phyloP scores from a whole-genome alignment of 1,139 yeast species.

The Saccharomycopsis phalli region DNA sequence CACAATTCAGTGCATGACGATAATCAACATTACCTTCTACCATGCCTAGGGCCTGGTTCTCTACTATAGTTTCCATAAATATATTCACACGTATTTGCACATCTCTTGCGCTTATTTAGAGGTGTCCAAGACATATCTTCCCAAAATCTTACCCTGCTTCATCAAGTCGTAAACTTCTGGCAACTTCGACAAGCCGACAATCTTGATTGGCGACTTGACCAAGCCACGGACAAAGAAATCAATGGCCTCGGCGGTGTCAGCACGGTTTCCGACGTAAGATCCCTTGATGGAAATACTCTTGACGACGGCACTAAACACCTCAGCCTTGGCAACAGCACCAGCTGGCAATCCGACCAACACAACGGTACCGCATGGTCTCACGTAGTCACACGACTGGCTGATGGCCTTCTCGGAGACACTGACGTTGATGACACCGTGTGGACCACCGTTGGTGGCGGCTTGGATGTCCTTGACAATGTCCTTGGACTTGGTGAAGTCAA shows the following conservation, averaged over 20 bases:
- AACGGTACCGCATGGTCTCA: slow-evolving; percentile 51
- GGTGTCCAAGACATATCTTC: slow-evolving; percentile 58
- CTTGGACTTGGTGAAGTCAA: slow-evolving; percentile 43
- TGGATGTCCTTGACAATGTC: slow-evolving; percentile 41
- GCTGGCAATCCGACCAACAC: slow-evolving; percentile 61
- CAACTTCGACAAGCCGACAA: slow-evolving; percentile 50
- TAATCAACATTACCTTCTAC: too few relatives aligned
- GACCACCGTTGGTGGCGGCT: slow-evolving; percentile 48
- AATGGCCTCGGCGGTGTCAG: slow-evolving; percentile 60
- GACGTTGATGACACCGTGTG: slow-evolving; percentile 55
- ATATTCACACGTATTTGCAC: too few relatives aligned
- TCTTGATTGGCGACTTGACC: slow-evolving; percentile 52
- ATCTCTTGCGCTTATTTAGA: slow-evolving; percentile 34
- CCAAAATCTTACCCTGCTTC: slow-evolving; percentile 54
- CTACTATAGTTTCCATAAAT: too few relatives aligned
- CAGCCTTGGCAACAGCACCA: slow-evolving; percentile 44
- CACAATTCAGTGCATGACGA: too few relatives aligned
- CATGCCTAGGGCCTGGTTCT: too few relatives aligned
- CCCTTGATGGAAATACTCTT: slow-evolving; percentile 49
- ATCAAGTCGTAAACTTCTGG: slow-evolving; percentile 46
- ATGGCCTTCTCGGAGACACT: slow-evolving; percentile 53
- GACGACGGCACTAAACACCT: slow-evolving; percentile 50
- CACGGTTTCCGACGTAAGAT: slow-evolving; percentile 67
- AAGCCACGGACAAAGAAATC: slow-evolving; percentile 59
- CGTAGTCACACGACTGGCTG: slow-evolving; percentile 45